Base-by-base conservation (phyloP, 257 asterid genomes). In the Fraxinus cuspidata region DNA sequence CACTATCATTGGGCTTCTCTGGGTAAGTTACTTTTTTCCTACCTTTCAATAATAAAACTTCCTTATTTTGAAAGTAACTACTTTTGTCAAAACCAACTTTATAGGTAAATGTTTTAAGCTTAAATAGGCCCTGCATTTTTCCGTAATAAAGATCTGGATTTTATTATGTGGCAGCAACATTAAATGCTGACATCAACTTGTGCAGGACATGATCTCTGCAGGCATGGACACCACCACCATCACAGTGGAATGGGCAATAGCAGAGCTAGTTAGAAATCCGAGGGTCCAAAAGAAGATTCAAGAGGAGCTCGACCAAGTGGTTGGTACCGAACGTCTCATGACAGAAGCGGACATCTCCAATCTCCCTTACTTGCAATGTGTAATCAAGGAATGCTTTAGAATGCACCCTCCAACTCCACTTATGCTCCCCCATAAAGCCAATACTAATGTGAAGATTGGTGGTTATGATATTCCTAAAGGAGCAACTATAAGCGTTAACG, bases 171-270 rank as follows among this genome's bases (percentile, higher is more conserved):
- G 27, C 10, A n/a, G 65, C 25, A 6, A n/a, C 32, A 23, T 27
- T 63, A 63, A 63, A 63, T 63, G 35, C 29, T 31, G 35, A 25
- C 32, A 7, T 23, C 18, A n/a, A 70, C 11, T 70, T 69, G 34
- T 85, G 82, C 88, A 94, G 97, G 96, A 94, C 58, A 92, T 90
- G 98, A 89, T 93, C 76, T 83, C 96, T 0, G 98, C 98, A 0
- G 98, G 97, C 51, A 91, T 90, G 93, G 98, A 94, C 87, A 94
- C 98, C 1, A 82, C 91, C 70, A 80, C 97, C 23, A 94, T 92
- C 63, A 83, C 92, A 1, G 94, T 83, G 3, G 98, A 93, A 40
- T 93, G 98, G 98, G 93, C 89, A 1, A 51, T 93, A 86, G 95
- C 97, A 0, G 98, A 91, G 88, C 75, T 93, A 74, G 93, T 93